phyloP scores from a whole-genome alignment of 2,329 filamentous ascomycete species.

The Aspergillus vadensis region DNA sequence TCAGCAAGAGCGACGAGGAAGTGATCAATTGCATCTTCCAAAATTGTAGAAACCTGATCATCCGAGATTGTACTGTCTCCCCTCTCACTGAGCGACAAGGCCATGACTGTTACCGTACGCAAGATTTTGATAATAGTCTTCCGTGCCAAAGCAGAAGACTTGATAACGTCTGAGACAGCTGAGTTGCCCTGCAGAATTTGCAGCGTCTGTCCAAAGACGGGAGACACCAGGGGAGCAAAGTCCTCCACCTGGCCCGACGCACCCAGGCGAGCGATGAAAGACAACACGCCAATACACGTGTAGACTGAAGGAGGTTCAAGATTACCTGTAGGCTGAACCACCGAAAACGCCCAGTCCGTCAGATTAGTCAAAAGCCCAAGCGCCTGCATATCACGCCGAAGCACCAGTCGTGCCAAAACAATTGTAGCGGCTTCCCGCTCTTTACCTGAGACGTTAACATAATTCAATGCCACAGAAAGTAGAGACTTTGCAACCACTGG shows the following conservation, averaged over 20 bases:
- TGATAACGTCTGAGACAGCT: conserved; percentile 56
- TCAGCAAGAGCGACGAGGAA: conserved; percentile 78
- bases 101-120: conserved; percentile 69
- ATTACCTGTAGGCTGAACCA: conserved; percentile 53
- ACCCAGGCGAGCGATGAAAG: conserved; percentile 75
- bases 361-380: conserved; percentile 69
- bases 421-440: conserved; percentile 86
- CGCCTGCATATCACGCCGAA: conserved; percentile 84
- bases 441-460: conserved; percentile 76
- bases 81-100: conserved; percentile 56
- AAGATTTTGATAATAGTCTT: conserved; percentile 86
- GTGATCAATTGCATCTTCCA: conserved; percentile 81
- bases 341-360: conserved; percentile 69
- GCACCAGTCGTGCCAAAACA: conserved; percentile 77
- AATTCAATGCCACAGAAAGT: conserved; percentile 69
- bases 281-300: conserved; percentile 74
- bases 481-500: conserved; percentile 72
- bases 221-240: conserved; percentile 66
- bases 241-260: conserved; percentile 72
- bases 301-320: conserved; percentile 60
- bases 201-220: conserved; percentile 67
- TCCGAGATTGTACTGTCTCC: conserved; percentile 28
- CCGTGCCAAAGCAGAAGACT: conserved; percentile 74
- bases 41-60: conserved; percentile 51
- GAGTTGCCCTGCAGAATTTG: conserved; percentile 58